phyloP scores from a whole-genome alignment of 164 flowering plant species.

The Dillenia turbinata region DNA sequence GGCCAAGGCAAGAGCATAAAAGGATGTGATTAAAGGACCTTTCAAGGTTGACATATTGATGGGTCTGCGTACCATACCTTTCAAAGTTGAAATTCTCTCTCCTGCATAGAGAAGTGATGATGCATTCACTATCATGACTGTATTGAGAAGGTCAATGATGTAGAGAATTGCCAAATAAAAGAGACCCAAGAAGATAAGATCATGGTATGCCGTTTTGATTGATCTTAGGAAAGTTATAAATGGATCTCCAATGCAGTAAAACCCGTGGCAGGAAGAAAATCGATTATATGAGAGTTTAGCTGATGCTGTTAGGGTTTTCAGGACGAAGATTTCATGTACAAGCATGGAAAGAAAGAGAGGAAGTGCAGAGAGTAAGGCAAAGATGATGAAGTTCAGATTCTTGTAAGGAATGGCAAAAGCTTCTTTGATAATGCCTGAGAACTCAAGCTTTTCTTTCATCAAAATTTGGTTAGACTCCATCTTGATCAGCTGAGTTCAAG shows the following conservation, averaged over 20 bases:
- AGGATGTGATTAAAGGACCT: conserved; percentile 20
- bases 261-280: not conserved
- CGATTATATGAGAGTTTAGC: not conserved
- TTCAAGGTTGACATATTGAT: conserved; percentile 4
- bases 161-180: conserved; percentile 15
- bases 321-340: conserved; percentile 14
- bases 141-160: conserved; percentile 18
- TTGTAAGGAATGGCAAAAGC: conserved; percentile 9
- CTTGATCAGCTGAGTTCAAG: not conserved
- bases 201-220: not conserved
- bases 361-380: conserved; percentile 16
- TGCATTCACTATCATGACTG: conserved; percentile 9
- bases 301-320: conserved; percentile 6
- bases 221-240: not conserved
- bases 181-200: conserved; percentile 12
- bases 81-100: not conserved
- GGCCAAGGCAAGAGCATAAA: conserved; percentile 11
- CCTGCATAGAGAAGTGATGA: conserved; percentile 14
- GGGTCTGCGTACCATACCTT: conserved; percentile 12
- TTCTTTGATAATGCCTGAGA: conserved; percentile 14
- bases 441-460: conserved; percentile 13
- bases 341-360: conserved; percentile 18
- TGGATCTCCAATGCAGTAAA: not conserved
- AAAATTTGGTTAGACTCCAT: conserved; percentile 9
- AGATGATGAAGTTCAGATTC: conserved; percentile 15